Evolutionary conservation across 2,329 filamentous ascomycete genomes (phyloP), one percentile per base, ranked within the genome.

Genomic region (Acephala macrosclerotiorum): DNA sequence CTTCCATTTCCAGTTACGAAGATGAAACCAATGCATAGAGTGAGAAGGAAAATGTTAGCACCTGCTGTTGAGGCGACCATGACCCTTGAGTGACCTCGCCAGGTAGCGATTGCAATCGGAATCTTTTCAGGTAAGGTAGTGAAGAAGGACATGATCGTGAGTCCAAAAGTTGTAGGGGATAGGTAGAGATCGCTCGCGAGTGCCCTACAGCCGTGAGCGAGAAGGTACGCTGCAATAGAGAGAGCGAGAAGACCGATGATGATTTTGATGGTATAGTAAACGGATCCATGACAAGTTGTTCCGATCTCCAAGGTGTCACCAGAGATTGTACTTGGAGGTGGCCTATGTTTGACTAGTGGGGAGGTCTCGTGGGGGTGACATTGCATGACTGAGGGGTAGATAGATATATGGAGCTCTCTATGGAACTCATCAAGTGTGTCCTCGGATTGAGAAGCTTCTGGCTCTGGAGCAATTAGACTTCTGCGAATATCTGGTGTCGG

Each of bases 81-180:
- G 47, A 85, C 81, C 1, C 82, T 81, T 1, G 72, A 20, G 83
- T 80, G 5, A 80, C 83, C 18, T 79, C 80, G 79, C n/a, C 70
- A 75, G n/a, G 82, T 80, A 66, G 81, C 82, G 33, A 85, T 67
- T 2, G 84, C 74, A 1, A 83, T 79, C 36, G 85, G 70, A 45
- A 85, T 78, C 70, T 85, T 85, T 68, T 85, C 83, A 0, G 84
- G 84, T 0, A 86, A 71, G 0, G 83, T 85, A 0, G 84, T 86
- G 12, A 81, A 83, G 68, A 87, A 77, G 0, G 83, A 78, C 22
- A 86, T 73, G 20, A 85, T 73, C 0, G 80, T 79, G 16, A 85
- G 69, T 12, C 83, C 80, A 59, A 85, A 79, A 20, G 85, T 73
- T 0, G 80, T 77, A 29, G 78, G 79, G 1, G 82, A 84, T 0